phyloP scores from a whole-genome alignment of 345 rosid genomes.

The Hevea brasiliensis region DNA sequence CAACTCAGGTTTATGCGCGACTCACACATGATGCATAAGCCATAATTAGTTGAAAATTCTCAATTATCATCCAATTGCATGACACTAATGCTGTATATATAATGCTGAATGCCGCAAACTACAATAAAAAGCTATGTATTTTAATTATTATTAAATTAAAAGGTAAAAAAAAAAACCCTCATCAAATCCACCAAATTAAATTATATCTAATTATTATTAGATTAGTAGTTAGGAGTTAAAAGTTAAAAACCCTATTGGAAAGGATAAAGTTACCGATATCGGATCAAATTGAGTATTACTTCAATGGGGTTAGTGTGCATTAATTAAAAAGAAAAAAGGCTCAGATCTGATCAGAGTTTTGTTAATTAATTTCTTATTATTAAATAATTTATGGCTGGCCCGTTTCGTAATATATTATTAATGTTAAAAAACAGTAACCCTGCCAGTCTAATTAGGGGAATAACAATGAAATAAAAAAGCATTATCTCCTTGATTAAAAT shows the following conservation, averaged over 20 bases:
- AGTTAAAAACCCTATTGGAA: too few relatives aligned
- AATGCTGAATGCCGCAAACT: constrained; percentile 7
- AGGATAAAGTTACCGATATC: too few relatives aligned
- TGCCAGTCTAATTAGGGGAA: background rate
- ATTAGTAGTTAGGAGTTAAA: background rate
- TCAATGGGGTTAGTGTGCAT: too few relatives aligned
- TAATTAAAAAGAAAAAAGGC: too few relatives aligned
- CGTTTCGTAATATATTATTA: too few relatives aligned
- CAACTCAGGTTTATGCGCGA: background rate
- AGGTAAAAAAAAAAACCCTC: constrained; percentile 11
- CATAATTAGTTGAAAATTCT: constrained; percentile 19
- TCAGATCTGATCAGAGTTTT: too few relatives aligned
- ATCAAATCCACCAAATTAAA: constrained; percentile 21
- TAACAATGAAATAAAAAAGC: background rate
- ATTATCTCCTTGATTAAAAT: background rate
- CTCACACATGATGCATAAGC: background rate
- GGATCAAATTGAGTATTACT: too few relatives aligned
- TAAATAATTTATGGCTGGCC: too few relatives aligned
- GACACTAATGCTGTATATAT: constrained; percentile 23
- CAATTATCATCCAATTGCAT: constrained; percentile 32
- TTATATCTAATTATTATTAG: constrained; percentile 4
- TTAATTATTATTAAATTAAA: background rate
- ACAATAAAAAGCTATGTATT: background rate
- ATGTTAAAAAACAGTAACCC: too few relatives aligned
- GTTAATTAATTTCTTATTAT: too few relatives aligned